A percentile compares a stretch with the other conserved stretches of the same genome.
These are phyloP conservation scores for Whalleya microplaca DNA, from an alignment of 2,329 filamentous ascomycete species.

Conservation along the genomic window DNA sequence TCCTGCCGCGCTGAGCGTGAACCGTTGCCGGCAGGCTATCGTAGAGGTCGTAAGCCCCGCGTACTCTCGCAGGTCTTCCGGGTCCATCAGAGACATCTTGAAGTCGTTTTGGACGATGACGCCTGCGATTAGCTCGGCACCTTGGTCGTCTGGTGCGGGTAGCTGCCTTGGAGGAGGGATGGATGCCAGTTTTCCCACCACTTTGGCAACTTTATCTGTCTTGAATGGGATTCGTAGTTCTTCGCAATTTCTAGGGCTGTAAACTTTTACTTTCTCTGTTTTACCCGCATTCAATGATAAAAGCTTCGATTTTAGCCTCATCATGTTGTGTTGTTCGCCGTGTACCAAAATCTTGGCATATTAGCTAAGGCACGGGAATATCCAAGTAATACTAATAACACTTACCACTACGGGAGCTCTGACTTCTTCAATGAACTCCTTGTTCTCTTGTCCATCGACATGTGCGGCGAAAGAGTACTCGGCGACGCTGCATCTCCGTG, in stretches of 20 bases:
- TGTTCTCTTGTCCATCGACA: conserved; percentile 93
- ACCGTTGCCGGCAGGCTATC: conserved; percentile 87
- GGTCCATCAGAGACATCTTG: conserved; percentile 95
- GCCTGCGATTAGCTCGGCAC: conserved; percentile 71
- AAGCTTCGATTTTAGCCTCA: conserved; percentile 91
- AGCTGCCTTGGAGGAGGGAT: conserved; percentile 67
- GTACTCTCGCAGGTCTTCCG: conserved; percentile 93
- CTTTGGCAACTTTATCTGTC: conserved; percentile 92
- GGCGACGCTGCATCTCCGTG: conserved; percentile 86
- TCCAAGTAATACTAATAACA: conserved; percentile 30
- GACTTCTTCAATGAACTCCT: conserved; percentile 95
- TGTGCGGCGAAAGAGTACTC: conserved; percentile 97
- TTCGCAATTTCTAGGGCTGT: conserved; percentile 91
- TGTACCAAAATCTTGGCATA: conserved; percentile 82
- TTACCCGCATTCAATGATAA: conserved; percentile 89
- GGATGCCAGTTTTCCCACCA: conserved; percentile 89
- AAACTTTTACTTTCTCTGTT: conserved; percentile 84
- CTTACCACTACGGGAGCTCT: conserved; percentile 88
- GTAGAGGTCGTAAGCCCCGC: conserved; percentile 96
- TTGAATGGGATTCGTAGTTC: conserved; percentile 94
- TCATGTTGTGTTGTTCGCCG: conserved; percentile 98
- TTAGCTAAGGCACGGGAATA: conserved; percentile 13
- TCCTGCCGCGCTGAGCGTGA: conserved; percentile 85
- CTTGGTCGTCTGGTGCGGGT: conserved; percentile 35
- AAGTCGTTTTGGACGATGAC: conserved; percentile 98